Percentiles rank a stretch among this genome's conserved stretches.
Conservation (phyloP, 1,284 basidiomycete genomes). For the Bjerkandera adusta region DNA sequence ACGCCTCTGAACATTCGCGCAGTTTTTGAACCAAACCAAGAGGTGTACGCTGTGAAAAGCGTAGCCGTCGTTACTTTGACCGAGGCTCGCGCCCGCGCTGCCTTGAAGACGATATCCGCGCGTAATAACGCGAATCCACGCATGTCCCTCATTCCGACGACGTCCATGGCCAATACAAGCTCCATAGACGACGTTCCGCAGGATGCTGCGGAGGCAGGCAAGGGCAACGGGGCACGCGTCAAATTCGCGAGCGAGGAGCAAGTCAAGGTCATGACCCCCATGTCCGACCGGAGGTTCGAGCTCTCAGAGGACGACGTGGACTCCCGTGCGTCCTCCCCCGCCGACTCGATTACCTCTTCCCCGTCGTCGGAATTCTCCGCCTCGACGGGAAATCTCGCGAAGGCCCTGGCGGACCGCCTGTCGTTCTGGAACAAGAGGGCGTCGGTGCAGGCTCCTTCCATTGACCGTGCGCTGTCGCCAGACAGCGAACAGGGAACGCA, state of each 20-base stretch:
- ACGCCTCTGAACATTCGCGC: neutral
- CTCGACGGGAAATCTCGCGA: constrained; percentile 50
- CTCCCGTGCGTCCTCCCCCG: constrained; percentile 28
- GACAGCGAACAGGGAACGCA: constrained; percentile 17
- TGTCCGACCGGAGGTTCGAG: constrained; percentile 18
- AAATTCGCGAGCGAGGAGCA: constrained; percentile 45
- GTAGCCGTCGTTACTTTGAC: constrained; percentile 66
- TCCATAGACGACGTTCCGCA: constrained; percentile 8
- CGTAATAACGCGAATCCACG: constrained; percentile 43
- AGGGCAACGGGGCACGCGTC: constrained; percentile 31
- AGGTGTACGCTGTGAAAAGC: constrained; percentile 63
- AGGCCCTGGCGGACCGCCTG: constrained; percentile 58
- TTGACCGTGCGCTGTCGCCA: constrained; percentile 5
- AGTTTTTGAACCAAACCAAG: constrained; percentile 63
- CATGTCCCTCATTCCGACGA: constrained; percentile 39
- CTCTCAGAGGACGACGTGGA: constrained; percentile 16
- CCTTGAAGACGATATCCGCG: constrained; percentile 48
- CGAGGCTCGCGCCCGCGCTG: constrained; percentile 54
- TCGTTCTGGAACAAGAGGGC: constrained; percentile 70
- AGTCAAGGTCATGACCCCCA: constrained; percentile 41
- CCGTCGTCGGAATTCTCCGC: constrained; percentile 49
- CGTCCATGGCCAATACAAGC: constrained; percentile 6
- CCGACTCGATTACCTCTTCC: constrained; percentile 53
- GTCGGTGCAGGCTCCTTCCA: constrained; percentile 32
- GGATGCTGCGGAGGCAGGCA: constrained; percentile 13